phyloP scores from a whole-genome alignment of 1,139 yeast genomes.

The Hansenula sp. region DNA sequence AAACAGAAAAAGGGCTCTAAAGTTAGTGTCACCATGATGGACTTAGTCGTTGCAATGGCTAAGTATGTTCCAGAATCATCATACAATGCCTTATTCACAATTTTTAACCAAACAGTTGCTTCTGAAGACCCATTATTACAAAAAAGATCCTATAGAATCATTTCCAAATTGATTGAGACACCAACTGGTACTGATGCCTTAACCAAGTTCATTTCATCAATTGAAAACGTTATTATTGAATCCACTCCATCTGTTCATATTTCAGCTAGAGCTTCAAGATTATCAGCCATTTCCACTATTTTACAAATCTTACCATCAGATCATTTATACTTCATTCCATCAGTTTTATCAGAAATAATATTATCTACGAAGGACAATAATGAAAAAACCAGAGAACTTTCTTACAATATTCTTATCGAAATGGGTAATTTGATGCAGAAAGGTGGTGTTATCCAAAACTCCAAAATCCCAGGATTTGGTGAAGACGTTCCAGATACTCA shows the following conservation, averaged over 20 bases:
- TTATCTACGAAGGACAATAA: conserved; percentile 91
- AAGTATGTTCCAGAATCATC: conserved; percentile 71
- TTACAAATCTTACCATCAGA: conserved; percentile 57
- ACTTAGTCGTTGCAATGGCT: conserved; percentile 81
- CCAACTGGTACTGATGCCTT: conserved; percentile 59
- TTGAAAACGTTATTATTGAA: conserved; percentile 56
- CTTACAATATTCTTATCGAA: conserved; percentile 69
- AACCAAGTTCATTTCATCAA: conserved; percentile 46
- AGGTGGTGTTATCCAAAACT: conserved; percentile 68
- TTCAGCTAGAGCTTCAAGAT: conserved; percentile 79
- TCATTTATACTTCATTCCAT: conserved; percentile 74
- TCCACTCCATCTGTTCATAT: conserved; percentile 60
- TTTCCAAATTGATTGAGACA: conserved; percentile 66
- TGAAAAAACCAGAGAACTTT: conserved; percentile 83
- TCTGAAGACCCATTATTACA: conserved; percentile 68
- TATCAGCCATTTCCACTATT: conserved; percentile 60
- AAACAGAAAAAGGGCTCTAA: conserved; percentile 39
- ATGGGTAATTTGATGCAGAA: conserved; percentile 75
- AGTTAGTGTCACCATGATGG: conserved; percentile 84
- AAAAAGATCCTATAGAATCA: conserved; percentile 84
- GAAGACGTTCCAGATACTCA: conserved; percentile 54
- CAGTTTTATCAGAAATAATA: conserved; percentile 81
- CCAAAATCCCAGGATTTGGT: conserved; percentile 68
- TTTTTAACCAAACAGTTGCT: conserved; percentile 67
- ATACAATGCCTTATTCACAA: conserved; percentile 71